Evolutionary conservation across 2,329 filamentous ascomycete species (phyloP).

Genomic region (Westerdykella ornata): DNA sequence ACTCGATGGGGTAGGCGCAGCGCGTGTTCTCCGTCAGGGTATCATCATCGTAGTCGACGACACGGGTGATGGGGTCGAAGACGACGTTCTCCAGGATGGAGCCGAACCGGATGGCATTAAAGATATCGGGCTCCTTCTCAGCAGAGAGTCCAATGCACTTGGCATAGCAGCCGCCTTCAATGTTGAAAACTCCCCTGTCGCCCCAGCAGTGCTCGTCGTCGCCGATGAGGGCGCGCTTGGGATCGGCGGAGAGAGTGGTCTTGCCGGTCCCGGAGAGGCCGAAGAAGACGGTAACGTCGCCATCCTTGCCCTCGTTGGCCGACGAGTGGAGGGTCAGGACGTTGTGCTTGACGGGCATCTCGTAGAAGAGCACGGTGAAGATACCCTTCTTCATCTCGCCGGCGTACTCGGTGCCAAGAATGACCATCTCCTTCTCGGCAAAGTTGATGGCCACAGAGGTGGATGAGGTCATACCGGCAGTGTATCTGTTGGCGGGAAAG

Average conservation of each 20-base stretch:
- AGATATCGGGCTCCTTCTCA: conserved; percentile 99
- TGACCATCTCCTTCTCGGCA: conserved; percentile 99
- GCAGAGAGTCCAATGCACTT: conserved; percentile 96
- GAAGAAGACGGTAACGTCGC: conserved; percentile 98
- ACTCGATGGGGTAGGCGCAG: conserved; percentile 98
- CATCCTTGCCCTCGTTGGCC: conserved; percentile 89
- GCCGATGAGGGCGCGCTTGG: conserved; percentile 91
- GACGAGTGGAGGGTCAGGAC: conserved; percentile 97
- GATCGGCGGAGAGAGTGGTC: conserved; percentile 95
- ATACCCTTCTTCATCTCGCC: conserved; percentile 98
- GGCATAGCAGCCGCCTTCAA: conserved; percentile 98
- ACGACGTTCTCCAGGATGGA: conserved; percentile 98
- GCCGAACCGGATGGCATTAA: conserved; percentile 89
- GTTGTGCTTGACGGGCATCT: conserved; percentile 99
- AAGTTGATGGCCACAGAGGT: conserved; percentile 99
- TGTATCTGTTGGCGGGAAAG: conserved; percentile 98
- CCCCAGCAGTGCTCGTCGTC: conserved; percentile 99
- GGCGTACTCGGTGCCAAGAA: conserved; percentile 96
- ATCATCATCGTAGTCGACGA: conserved; percentile 90
- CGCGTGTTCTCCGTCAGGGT: conserved; percentile 98
- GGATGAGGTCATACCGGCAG: conserved; percentile 95
- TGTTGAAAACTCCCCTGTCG: conserved; percentile 96
- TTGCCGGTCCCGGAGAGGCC: conserved; percentile 97
- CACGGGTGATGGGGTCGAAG: conserved; percentile 81
- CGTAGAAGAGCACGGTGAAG: conserved; percentile 99